Evolutionary conservation across 345 rosid genomes (phyloP).

Genomic region (Abelmoschus esculentus): DNA sequence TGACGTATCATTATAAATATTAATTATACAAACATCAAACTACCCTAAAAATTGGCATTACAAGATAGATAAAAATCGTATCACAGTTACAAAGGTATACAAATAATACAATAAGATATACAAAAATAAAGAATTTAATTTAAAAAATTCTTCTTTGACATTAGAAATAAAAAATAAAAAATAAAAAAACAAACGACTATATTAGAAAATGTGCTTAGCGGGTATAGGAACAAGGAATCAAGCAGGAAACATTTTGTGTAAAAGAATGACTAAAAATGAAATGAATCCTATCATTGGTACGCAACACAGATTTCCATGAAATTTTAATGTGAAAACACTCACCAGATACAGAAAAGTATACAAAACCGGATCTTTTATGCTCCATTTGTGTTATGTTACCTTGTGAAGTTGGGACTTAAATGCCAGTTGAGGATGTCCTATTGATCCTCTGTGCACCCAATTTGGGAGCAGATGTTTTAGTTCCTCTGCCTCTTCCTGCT

Average conservation of each 20-base stretch:
- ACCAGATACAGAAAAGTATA: conserved; percentile 36
- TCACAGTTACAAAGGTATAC: no score
- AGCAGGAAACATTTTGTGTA: conserved; percentile 5
- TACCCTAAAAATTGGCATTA: no score
- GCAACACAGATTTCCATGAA: conserved; percentile 1
- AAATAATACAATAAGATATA: no score
- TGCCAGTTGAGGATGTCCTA: conserved; percentile 66
- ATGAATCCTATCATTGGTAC: conserved; percentile 15
- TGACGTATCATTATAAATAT: no score
- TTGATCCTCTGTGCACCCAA: conserved; percentile 85
- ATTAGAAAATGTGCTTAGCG: no score
- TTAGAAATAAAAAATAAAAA: no score
- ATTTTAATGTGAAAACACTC: conserved; percentile 17
- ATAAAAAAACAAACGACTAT: no score
- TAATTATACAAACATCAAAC: no score
- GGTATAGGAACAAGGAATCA: background rate
- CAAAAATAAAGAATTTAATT: no score
- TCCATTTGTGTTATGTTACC: conserved; percentile 5
- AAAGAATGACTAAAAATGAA: conserved; percentile 57
- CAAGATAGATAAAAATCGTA: no score
- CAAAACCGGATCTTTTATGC: conserved; percentile 20
- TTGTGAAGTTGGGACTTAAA: conserved; percentile 29
- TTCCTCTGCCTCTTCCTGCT: conserved; percentile 42
- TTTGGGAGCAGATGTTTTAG: conserved; percentile 59
- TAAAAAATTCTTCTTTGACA: no score